Evolutionary conservation across 169 alveolate genomes (phyloP), one percentile per base, ranked within the genome.

Genomic region (Plasmodium adleri): DNA sequence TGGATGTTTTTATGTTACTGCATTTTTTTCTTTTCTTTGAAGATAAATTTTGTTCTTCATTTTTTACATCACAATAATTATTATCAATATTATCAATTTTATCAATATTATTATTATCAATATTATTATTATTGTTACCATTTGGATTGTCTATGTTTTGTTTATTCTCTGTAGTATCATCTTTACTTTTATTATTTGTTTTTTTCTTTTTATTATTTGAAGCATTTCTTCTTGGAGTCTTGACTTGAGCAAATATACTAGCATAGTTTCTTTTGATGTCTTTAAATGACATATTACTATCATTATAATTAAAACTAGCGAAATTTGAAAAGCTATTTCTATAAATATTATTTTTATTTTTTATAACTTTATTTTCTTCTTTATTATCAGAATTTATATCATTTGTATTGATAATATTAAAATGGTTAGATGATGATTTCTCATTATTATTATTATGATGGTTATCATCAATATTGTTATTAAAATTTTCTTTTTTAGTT

Each of bases 241-340:
- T 75, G 15, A 43, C 88, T 45, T 74, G 80, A 4, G 92, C 88
- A 64, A 87, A 74, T 50, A 87, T 87, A 47, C 60, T 87, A n/a
- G 86, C 83, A 71, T 87, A 74, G 67, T 67, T 74, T 49, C 83
- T 66, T 32, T 87, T 74, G 22, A 74, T 75, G 47, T 75, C 88
- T 52, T 87, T 68, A 74, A 87, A 74, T 26, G 88, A 87, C n/a
- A 74, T 17, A 54, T 87, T 74, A 62, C 80, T 87, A 71, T 87
- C 83, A 74, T 67, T 67, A 50, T 74, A 71, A 64, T 87, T 75
- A 28, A 87, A 43, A 5, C 66, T 66, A 2, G 88, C 92, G 47
- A 66, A 74, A 20, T 87, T 87, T 3, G 78, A 54, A 87, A 74
- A 67, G 78, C 83, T 75, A 67, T 66, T 71, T 45, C 73, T 52